Evolutionary conservation across 768 basidiomycete genomes (phyloP).

Genomic region (Kwoniella mangroviensis): DNA sequence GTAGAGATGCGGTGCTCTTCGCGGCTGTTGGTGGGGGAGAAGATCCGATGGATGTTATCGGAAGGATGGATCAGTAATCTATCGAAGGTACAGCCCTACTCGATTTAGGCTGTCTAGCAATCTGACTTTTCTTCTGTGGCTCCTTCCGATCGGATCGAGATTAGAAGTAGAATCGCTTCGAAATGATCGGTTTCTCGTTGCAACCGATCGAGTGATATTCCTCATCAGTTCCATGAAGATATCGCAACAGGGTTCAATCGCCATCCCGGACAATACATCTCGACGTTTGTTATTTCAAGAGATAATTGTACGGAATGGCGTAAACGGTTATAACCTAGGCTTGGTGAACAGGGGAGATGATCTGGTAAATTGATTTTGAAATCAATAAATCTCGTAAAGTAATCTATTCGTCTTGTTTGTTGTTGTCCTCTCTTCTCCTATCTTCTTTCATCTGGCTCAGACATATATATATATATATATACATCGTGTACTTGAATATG

Average conservation of each 20-base stretch:
- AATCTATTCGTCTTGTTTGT: background rate
- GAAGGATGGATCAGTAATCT: constrained; percentile 25
- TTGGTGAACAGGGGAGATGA: background rate
- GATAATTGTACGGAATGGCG: background rate
- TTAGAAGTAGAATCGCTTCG: background rate
- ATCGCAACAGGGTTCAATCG: background rate
- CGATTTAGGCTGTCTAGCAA: too few species aligned
- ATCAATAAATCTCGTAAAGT: too few species aligned
- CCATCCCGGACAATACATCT: background rate
- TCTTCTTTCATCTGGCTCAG: background rate
- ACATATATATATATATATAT: too few species aligned
- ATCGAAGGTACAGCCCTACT: too few species aligned
- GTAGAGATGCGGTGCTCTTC: constrained; percentile 49
- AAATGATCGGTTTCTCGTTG: background rate
- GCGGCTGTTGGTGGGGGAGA: constrained; percentile 32
- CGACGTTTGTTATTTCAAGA: background rate
- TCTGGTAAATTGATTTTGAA: background rate
- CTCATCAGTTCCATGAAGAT: background rate
- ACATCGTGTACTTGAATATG: too few species aligned
- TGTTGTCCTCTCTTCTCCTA: background rate
- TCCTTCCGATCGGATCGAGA: too few species aligned
- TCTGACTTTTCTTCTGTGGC: too few species aligned
- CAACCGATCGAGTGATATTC: background rate
- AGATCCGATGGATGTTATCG: constrained; percentile 32
- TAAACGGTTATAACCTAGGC: background rate